phyloP scores from a whole-genome alignment of 139 green algal species.

The Tetraselmis striata region DNA sequence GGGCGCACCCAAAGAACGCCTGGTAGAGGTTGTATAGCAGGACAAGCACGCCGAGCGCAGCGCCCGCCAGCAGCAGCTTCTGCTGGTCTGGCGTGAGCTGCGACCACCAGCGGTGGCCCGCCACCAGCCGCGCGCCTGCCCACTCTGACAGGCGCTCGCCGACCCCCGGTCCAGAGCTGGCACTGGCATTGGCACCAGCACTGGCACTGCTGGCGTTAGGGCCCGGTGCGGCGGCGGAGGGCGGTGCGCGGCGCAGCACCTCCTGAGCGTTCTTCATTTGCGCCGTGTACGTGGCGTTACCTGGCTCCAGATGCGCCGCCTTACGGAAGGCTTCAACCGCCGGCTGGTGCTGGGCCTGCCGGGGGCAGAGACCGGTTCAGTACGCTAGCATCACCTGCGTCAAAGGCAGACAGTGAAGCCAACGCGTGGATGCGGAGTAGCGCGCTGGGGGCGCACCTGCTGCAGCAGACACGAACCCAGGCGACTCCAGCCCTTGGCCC shows the following conservation, averaged over 20 bases:
- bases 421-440: too few species aligned
- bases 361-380: too few species aligned
- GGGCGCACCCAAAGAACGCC: neutral
- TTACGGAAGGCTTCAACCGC: neutral
- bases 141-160: too few species aligned
- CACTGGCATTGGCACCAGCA: neutral
- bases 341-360: neutral
- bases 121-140: too few species aligned
- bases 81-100: neutral
- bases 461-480: neutral
- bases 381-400: neutral
- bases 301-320: neutral
- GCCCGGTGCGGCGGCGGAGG: too few species aligned
- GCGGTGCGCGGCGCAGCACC: neutral
- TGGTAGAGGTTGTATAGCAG: neutral
- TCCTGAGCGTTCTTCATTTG: neutral
- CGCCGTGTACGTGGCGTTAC: neutral
- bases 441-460: neutral
- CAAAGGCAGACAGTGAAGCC: neutral
- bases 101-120: neutral
- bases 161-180: too few species aligned
- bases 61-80: neutral
- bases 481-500: neutral
- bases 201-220: too few species aligned
- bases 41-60: neutral